These are phyloP conservation scores for Tillandsia leiboldiana DNA, from an alignment of 176 grass and related monocot species.

Conservation along the genomic window DNA sequence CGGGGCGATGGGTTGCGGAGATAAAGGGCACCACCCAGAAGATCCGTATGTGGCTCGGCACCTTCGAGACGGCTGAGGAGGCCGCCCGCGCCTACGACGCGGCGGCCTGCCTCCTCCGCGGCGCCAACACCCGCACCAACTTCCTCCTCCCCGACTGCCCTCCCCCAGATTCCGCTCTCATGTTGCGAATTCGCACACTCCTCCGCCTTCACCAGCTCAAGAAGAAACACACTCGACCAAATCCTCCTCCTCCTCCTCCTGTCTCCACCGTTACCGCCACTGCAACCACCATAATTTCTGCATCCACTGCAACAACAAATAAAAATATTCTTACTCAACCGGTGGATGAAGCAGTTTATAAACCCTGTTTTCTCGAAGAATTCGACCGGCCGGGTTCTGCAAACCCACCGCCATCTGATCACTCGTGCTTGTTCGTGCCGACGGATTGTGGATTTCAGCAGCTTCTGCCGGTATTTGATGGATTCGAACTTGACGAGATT, in stretches of 20 bases:
- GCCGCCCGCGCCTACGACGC: conserved; percentile 58
- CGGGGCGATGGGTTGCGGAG: conserved; percentile 83
- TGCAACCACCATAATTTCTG: background rate
- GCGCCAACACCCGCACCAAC: conserved; percentile 80
- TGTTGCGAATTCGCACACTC: conserved; percentile 52
- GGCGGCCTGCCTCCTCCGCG: conserved; percentile 81
- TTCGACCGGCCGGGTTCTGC: conserved; percentile 11
- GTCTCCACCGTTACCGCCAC: background rate
- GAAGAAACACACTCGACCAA: conserved; percentile 26
- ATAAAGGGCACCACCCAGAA: conserved; percentile 97
- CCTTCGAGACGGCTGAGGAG: conserved; percentile 69
- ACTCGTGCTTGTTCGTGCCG: conserved; percentile 55
- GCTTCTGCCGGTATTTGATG: conserved; percentile 32
- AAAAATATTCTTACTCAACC: background rate
- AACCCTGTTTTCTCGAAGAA: conserved; percentile 23
- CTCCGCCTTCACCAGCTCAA: conserved; percentile 82
- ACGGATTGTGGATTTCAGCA: conserved; percentile 25
- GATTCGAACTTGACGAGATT: conserved; percentile 27
- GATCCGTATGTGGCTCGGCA: conserved; percentile 94
- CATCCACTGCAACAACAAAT: background rate
- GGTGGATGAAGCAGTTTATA: conserved; percentile 34
- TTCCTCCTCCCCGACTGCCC: conserved; percentile 38
- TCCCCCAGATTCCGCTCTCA: conserved; percentile 35
- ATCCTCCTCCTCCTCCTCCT: conserved; percentile 9
- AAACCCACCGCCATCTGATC: conserved; percentile 3